phyloP scores from a whole-genome alignment of 352 stramenopile species.

The Globisporangium nodosum region DNA sequence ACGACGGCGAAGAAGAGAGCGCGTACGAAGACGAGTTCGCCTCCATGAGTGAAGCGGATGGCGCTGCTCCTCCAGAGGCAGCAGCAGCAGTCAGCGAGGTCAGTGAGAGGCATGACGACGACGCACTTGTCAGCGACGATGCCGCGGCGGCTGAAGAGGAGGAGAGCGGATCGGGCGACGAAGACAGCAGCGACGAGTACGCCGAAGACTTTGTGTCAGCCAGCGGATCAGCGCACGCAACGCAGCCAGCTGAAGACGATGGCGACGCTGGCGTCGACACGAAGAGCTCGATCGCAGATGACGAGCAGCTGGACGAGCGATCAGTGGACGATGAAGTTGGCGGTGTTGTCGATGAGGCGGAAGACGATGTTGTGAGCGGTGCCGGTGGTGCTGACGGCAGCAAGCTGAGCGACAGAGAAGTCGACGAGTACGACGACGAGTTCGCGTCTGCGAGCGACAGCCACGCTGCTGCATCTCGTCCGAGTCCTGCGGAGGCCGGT shows the following conservation, averaged over 20 bases:
- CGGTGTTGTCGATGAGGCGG: neutral
- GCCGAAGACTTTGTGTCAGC: neutral
- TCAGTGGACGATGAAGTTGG: neutral
- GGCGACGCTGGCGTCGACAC: neutral
- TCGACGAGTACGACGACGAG: constrained; percentile 11
- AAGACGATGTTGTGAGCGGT: neutral
- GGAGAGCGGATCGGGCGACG: neutral
- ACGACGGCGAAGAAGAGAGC: neutral
- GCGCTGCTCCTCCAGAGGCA: neutral
- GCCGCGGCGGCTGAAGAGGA: neutral
- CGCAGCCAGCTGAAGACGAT: neutral
- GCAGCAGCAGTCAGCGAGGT: neutral
- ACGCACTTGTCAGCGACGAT: neutral
- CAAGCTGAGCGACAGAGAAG: neutral
- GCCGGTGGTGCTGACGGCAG: neutral
- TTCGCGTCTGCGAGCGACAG: constrained; percentile 12
- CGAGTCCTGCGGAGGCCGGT: neutral
- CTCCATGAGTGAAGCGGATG: constrained; percentile 2
- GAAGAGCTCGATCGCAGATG: neutral
- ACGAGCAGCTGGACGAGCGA: neutral
- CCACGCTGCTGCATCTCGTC: neutral
- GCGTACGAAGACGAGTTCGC: constrained; percentile 12
- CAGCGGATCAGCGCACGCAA: neutral
- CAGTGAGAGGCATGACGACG: neutral
- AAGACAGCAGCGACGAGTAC: neutral